These are phyloP conservation scores for Pulveroboletus sp. DNA, from an alignment of 768 basidiomycete genomes.

Conservation along the genomic window DNA sequence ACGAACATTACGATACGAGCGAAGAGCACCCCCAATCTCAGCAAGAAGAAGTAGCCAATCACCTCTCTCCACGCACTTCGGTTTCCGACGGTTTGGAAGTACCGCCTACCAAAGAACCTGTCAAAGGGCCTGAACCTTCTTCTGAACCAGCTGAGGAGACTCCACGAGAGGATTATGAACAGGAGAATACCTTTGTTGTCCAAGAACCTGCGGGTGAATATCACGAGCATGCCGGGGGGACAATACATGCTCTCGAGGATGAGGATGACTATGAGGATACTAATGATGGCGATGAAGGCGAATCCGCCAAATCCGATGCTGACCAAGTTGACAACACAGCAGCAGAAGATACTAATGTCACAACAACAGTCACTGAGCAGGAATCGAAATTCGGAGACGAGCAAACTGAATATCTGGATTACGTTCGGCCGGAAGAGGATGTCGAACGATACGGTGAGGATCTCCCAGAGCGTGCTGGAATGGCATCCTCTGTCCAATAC, in stretches of 20 bases:
- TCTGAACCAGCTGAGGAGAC: conserved; percentile 4
- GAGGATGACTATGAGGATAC: conserved; percentile 20
- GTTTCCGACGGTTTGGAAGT: conserved; percentile 3
- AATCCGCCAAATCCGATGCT: conserved; percentile 18
- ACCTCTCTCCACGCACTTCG: not conserved
- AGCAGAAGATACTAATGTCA: conserved; percentile 22
- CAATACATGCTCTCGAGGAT: conserved; percentile 14
- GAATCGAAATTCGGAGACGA: conserved; percentile 26
- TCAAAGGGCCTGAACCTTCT: not conserved
- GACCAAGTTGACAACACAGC: conserved; percentile 24
- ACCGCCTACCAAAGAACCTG: not conserved
- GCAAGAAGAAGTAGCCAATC: conserved; percentile 1
- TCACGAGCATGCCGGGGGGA: conserved; percentile 14
- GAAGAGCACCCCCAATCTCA: conserved; percentile 6
- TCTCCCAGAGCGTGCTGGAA: conserved; percentile 27
- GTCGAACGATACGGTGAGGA: conserved; percentile 35
- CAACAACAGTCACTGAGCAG: conserved; percentile 4
- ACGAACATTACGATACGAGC: conserved; percentile 5
- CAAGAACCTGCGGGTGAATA: conserved; percentile 16
- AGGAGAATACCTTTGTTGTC: not conserved
- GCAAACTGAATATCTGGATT: conserved; percentile 31
- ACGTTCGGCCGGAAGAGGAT: conserved; percentile 32
- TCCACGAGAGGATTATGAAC: conserved; percentile 7
- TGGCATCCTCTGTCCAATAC: conserved; percentile 9
- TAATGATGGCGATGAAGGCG: conserved; percentile 16